Conservation (phyloP, 176 grass and related monocot species). For the Bromus sterilis region DNA sequence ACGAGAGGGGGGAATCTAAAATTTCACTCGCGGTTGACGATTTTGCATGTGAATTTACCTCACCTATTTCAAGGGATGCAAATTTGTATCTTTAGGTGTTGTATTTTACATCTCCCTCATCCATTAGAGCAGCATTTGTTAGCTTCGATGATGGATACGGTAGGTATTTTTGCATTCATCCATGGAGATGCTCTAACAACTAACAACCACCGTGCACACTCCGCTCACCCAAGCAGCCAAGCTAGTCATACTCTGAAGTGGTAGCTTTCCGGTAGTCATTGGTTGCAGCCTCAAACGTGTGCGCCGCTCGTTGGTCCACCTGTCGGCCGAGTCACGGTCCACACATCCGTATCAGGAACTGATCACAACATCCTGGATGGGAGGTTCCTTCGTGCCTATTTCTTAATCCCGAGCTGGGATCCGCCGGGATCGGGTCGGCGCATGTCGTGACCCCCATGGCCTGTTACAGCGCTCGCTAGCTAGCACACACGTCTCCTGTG, state of each 20-base stretch:
- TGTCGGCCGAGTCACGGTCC: not conserved
- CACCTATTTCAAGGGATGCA: no score
- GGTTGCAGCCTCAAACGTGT: not conserved
- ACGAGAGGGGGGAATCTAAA: no score
- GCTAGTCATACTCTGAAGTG: not conserved
- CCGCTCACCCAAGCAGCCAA: not conserved
- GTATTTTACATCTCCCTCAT: no score
- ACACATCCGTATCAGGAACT: not conserved
- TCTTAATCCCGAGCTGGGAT: not conserved
- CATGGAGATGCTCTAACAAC: no score
- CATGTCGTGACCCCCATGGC: not conserved
- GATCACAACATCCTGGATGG: not conserved
- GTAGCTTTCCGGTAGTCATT: not conserved
- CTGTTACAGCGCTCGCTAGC: not conserved
- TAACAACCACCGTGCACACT: not conserved
- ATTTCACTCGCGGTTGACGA: no score
- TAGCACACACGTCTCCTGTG: not conserved
- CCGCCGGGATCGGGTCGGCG: not conserved
- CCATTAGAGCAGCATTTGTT: no score
- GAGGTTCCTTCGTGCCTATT: not conserved
- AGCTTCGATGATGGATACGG: no score
- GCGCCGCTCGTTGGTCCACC: not conserved
- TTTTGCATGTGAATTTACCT: no score
- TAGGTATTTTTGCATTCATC: no score
- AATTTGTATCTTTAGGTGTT: no score